phyloP scores from a whole-genome alignment of 208 protist genomes.

The Leishmania gerbilli region DNA sequence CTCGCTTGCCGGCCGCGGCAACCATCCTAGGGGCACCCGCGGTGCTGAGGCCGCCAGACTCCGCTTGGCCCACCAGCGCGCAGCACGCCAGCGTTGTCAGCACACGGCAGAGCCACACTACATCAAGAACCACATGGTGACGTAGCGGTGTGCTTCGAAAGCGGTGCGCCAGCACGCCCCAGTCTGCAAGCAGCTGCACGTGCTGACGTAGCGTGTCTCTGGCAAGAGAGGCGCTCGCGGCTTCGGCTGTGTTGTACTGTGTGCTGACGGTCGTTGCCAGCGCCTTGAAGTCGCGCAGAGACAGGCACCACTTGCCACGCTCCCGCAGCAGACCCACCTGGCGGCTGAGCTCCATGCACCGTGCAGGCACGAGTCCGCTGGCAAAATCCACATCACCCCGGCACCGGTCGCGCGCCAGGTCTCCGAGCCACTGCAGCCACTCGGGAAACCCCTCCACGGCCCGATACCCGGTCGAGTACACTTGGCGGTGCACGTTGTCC shows the following conservation, averaged over 20 bases:
- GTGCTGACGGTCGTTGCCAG: constrained; percentile 50
- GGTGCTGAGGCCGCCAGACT: constrained; percentile 5
- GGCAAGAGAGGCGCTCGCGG: not conserved
- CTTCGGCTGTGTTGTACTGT: constrained; percentile 29
- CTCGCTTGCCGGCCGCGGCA: constrained; percentile 5
- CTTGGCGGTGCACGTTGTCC: constrained; percentile 57
- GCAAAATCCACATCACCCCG: constrained; percentile 70
- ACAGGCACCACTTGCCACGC: constrained; percentile 59
- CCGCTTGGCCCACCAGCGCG: constrained; percentile 13
- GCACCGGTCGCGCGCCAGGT: constrained; percentile 60
- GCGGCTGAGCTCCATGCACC: constrained; percentile 39
- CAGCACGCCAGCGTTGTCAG: constrained; percentile 37
- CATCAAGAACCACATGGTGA: constrained; percentile 61
- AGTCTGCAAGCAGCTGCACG: constrained; percentile 71
- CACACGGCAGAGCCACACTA: constrained; percentile 56
- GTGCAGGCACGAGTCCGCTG: constrained; percentile 60
- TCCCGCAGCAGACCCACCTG: constrained; percentile 34
- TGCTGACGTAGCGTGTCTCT: constrained; percentile 57
- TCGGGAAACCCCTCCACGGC: constrained; percentile 62
- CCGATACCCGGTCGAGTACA: constrained; percentile 45
- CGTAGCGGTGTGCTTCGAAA: constrained; percentile 57
- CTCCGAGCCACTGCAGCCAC: constrained; percentile 65
- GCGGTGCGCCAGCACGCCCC: constrained; percentile 64
- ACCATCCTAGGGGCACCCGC: not conserved
- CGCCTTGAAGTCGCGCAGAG: constrained; percentile 58